Evolutionary conservation across 345 rosid species (phyloP).

Genomic region (Sonneratia alba): DNA sequence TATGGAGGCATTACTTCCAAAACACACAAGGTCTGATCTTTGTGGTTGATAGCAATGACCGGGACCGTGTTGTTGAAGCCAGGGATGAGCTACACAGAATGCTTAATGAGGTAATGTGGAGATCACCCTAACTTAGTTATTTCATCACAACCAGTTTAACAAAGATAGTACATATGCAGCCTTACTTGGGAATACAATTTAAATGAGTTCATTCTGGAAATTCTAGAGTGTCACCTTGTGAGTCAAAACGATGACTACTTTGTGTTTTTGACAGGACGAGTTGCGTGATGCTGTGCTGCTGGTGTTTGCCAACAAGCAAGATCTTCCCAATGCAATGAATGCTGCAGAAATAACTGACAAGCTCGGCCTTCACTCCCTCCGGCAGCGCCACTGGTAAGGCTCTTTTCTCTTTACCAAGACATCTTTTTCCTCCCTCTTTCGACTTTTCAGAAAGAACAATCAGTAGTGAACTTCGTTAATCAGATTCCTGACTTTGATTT

Average conservation of each 20-base stretch:
- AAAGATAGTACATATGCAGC: no score
- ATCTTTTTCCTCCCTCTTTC: neutral
- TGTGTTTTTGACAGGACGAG: constrained; percentile 41
- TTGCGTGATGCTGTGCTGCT: constrained; percentile 62
- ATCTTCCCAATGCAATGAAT: constrained; percentile 77
- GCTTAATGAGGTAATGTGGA: constrained; percentile 63
- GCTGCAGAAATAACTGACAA: constrained; percentile 68
- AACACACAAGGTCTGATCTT: constrained; percentile 79
- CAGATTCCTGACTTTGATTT: neutral
- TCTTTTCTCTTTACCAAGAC: neutral
- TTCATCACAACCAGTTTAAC: neutral
- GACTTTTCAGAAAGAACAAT: no score
- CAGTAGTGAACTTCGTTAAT: neutral
- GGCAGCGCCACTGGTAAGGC: constrained; percentile 58
- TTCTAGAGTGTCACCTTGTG: neutral
- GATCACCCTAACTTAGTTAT: neutral
- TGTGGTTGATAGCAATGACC: constrained; percentile 80
- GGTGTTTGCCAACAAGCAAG: constrained; percentile 78
- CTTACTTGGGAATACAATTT: neutral
- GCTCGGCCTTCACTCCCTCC: constrained; percentile 62
- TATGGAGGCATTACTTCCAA: constrained; percentile 80
- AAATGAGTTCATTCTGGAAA: neutral
- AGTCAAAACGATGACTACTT: neutral
- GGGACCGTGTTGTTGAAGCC: constrained; percentile 79
- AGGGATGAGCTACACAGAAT: constrained; percentile 77